Evolutionary conservation across 2,329 filamentous ascomycete genomes (phyloP).

Genomic region (Fusarium scirpi): DNA sequence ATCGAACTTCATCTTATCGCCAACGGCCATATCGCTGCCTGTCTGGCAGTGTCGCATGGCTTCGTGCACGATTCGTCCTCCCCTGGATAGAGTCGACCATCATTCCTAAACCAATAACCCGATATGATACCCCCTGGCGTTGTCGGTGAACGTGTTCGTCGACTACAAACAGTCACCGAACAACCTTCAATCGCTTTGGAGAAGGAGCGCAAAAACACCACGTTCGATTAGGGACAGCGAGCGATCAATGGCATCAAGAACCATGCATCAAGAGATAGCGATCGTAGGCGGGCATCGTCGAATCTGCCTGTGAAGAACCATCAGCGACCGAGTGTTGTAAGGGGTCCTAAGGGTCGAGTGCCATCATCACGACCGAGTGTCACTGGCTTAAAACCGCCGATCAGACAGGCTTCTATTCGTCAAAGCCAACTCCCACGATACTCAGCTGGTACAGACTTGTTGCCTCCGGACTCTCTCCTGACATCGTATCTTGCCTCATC

Average conservation of each 20-base stretch:
- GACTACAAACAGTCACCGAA: slow-evolving; percentile 43
- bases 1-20: slow-evolving; percentile 5
- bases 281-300: slow-evolving; percentile 38
- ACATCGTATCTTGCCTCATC: slow-evolving; percentile 16
- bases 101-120: slow-evolving; percentile 18
- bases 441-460: slow-evolving; percentile 9
- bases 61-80: slow-evolving; percentile 10
- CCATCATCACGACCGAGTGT: slow-evolving; percentile 20
- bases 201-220: slow-evolving; percentile 43
- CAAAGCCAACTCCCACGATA: neutral
- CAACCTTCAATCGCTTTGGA: slow-evolving; percentile 20
- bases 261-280: slow-evolving; percentile 44
- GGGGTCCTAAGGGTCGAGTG: neutral
- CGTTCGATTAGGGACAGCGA: slow-evolving; percentile 48
- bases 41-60: slow-evolving; percentile 28
- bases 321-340: neutral
- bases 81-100: slow-evolving; percentile 8
- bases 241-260: slow-evolving; percentile 42
- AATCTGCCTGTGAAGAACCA: slow-evolving; percentile 27
- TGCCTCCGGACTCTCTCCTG: slow-evolving; percentile 6
- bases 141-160: slow-evolving; percentile 48
- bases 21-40: slow-evolving; percentile 3
- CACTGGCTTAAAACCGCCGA: slow-evolving; percentile 16
- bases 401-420: neutral
- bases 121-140: slow-evolving; percentile 45